Percentiles rank a stretch among this genome's conserved stretches.
Conservation (phyloP, 208 protist species). For the Naegleria lovaniensis region DNA sequence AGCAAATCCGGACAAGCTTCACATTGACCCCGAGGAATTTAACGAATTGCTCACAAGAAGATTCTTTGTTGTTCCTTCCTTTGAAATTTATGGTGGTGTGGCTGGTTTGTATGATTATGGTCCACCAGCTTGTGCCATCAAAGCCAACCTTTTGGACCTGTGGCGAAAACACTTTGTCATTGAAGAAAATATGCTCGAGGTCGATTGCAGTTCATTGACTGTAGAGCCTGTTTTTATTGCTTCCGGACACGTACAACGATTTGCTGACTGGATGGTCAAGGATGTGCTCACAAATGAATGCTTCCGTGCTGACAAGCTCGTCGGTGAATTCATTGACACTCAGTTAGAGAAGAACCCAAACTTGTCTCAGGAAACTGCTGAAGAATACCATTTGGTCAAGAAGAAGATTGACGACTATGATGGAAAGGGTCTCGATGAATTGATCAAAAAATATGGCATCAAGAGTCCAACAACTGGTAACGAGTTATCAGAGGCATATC, state of each 20-base stretch:
- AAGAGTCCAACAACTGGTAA: slow-evolving; percentile 87
- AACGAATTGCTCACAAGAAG: slow-evolving; percentile 49
- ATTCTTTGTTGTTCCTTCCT: slow-evolving; percentile 92
- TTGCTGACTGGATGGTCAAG: slow-evolving; percentile 97
- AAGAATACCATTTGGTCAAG: slow-evolving; percentile 60
- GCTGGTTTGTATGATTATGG: slow-evolving; percentile 97
- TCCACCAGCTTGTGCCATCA: slow-evolving; percentile 88
- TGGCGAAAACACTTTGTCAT: slow-evolving; percentile 98
- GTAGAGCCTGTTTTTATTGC: slow-evolving; percentile 91
- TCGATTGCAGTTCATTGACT: slow-evolving; percentile 91
- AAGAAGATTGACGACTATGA: slow-evolving; percentile 70
- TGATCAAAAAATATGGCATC: slow-evolving; percentile 71
- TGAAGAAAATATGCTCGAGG: slow-evolving; percentile 96
- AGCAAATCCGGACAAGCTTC: slow-evolving; percentile 13
- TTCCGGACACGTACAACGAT: slow-evolving; percentile 94
- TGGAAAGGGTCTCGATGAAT: slow-evolving; percentile 60
- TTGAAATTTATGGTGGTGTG: slow-evolving; percentile 95
- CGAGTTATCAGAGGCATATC: slow-evolving; percentile 83
- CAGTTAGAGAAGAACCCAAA: slow-evolving; percentile 50
- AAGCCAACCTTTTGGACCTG: slow-evolving; percentile 88
- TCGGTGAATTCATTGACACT: slow-evolving; percentile 81
- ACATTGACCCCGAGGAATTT: slow-evolving; percentile 19
- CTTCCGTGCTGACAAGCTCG: slow-evolving; percentile 95
- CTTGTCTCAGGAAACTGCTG: slow-evolving; percentile 46
- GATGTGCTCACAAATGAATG: slow-evolving; percentile 85